Evolutionary conservation across 345 rosid genomes (phyloP), one percentile per base, ranked within the genome.

Genomic region (Eucalyptus polybractea): DNA sequence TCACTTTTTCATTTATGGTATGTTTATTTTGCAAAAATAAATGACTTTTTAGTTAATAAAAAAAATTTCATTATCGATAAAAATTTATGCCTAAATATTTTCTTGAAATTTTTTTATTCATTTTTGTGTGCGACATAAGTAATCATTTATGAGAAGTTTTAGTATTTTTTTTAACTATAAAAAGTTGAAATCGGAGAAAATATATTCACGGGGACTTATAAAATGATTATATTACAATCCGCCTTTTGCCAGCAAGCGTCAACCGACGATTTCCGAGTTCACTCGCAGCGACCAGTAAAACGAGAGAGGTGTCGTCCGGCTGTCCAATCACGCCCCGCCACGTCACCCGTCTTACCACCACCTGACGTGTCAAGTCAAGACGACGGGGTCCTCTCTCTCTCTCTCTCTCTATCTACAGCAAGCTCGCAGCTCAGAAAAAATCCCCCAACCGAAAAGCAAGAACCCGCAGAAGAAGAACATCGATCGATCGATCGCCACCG

Each of bases 271-370:
- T 67, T 67, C 40, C 76, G 19, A n/a, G 17, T 8, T 31, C 76
- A 31, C 76, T 14, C 40, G 0, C 76, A 19, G 37, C 1, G 40
- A 4, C 76, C 76, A 67, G 40, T n/a, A 16, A 67, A 67, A 15
- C 10, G 11, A 67, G 40, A 33, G 44, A 33, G 80, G 80, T 44
- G 6, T 8, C 13, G 80, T 1, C 25, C 25, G 7, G 22, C 27
- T 16, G 37, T 7, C 95, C 93, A 94, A 90, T 91, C 56, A 54
- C 5, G 5, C 5, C 24, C 1, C 5, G 92, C 92, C 95, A 93
- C 94, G 92, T 83, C 83, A 15, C 40, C 37, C 65, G 91, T 86
- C 91, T 93, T 89, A 92, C 90, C 89, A 45, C 85, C 83, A 50
- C 69, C 2, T 53, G 42, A 67, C 29, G 51, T 25, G 49, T 54